Percentiles rank a stretch among this genome's conserved stretches.
These are phyloP conservation scores for Mycena maculata DNA, from an alignment of 768 basidiomycete genomes.

Conservation along the genomic window DNA sequence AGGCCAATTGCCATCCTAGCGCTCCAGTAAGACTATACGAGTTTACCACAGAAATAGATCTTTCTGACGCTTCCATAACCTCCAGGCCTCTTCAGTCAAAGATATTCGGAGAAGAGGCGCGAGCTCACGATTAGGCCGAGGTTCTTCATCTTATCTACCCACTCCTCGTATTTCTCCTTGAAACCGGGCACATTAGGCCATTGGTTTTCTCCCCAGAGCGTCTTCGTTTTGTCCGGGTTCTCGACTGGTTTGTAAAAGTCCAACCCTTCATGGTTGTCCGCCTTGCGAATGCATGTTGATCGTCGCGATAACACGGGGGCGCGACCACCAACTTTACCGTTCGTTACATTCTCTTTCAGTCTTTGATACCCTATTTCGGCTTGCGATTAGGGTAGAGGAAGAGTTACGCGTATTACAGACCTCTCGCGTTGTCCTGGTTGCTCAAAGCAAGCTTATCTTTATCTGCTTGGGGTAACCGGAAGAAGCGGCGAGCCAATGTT, in stretches of 20 bases:
- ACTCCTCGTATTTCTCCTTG: conserved; percentile 71
- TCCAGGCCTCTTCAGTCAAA: not conserved
- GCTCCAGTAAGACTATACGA: not conserved
- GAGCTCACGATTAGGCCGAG: conserved; percentile 68
- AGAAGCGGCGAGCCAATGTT: conserved; percentile 77
- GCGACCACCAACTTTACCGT: conserved; percentile 53
- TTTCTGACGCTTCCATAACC: conserved; percentile 86
- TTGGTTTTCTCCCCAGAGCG: conserved; percentile 88
- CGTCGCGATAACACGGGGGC: not conserved
- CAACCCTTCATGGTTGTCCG: conserved; percentile 87
- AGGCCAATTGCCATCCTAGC: conserved; percentile 84
- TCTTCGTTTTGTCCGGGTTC: conserved; percentile 74
- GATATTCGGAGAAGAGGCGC: not conserved
- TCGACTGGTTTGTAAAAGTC: conserved; percentile 85
- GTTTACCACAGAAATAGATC: not conserved
- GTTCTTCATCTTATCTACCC: conserved; percentile 88
- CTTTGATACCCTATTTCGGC: conserved; percentile 74
- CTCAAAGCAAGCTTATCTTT: conserved; percentile 80
- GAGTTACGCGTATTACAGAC: conserved; percentile 49
- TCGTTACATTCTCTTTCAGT: conserved; percentile 87
- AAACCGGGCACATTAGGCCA: conserved; percentile 79
- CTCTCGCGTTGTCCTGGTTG: conserved; percentile 81
- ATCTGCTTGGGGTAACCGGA: conserved; percentile 74
- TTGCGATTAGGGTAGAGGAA: not conserved
- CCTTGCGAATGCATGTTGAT: conserved; percentile 48